Base-by-base conservation (phyloP, 2,329 filamentous ascomycete genomes). In the Penicillium concentricum region DNA sequence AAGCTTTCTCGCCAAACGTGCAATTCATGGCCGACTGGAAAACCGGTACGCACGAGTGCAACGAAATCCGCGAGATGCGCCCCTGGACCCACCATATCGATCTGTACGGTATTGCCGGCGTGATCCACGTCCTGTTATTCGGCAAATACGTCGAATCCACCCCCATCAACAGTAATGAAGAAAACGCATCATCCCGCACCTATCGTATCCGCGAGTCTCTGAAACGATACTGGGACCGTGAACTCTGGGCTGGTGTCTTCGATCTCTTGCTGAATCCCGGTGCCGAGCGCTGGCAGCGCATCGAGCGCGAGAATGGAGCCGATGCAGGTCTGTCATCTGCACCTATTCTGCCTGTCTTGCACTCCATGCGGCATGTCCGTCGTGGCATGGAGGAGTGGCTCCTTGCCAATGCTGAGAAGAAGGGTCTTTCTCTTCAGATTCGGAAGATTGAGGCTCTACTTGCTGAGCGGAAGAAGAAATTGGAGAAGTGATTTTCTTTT, bases 71-170 rank as follows among this genome's bases (percentile, higher is more conserved):
- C 45, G 93, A 99, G 76, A 84, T 91, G 55, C 84, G 93, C 1
- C 92, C 92, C 0, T 99, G 94, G 94, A 97, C 93, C 1, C 97
- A 92, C 79, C 94, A 99, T 73, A 91, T 97, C 64, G 94, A 99
- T 78, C 95, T 97, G 68, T 91, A 96, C 73, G 94, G 94, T 13
- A 82, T 97, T 0, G 94, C 94, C 0, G 92, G 91, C 5, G 90
- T 91, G 24, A 81, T 97, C 5, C 92, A 99, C 75, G 88, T 86
- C 42, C 83, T 99, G 66, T 83, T 99, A 4, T 99, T 97, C 71
- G 93, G 94, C 10, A 92, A 90, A 69, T 97, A 97, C 76, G 94
- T 99, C 67, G 91, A 96, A 71, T 95, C 91, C 0, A 72, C 82
- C 1, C 79, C 71, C 2, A 64, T 69, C 1, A 57, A 53, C 15